These are phyloP conservation scores for Auriculariales sp. DNA, from an alignment of 768 basidiomycete species.

Conservation along the genomic window DNA sequence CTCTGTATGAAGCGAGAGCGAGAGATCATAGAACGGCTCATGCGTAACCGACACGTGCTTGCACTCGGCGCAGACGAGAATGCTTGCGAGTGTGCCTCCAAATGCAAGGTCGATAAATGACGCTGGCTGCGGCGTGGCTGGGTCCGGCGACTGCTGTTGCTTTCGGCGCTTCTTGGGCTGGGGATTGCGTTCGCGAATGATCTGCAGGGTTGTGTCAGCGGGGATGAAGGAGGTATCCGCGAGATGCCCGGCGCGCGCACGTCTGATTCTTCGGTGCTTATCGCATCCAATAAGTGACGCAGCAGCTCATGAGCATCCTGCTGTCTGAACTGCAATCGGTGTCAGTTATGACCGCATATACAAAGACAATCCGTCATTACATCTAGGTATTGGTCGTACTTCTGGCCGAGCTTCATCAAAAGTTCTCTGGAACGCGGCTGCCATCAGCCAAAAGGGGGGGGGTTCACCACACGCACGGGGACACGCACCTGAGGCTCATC, in stretches of 20 bases:
- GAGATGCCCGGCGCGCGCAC: slow-evolving; percentile 25
- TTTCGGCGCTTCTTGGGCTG: slow-evolving; percentile 14
- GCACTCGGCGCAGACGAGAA: slow-evolving; percentile 89
- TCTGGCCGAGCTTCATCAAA: slow-evolving; percentile 53
- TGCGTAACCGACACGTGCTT: slow-evolving; percentile 65
- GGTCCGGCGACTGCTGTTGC: not conserved
- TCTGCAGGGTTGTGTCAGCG: slow-evolving; percentile 23
- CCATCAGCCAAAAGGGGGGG: not conserved
- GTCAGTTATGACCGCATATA: not conserved
- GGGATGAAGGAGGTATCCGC: no score
- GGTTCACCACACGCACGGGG: not conserved
- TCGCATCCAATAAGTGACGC: slow-evolving; percentile 75
- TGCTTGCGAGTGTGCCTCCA: slow-evolving; percentile 74
- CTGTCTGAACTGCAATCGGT: slow-evolving; percentile 46
- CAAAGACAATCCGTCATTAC: slow-evolving; percentile 8
- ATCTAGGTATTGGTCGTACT: slow-evolving; percentile 90
- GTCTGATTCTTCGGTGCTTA: slow-evolving; percentile 91
- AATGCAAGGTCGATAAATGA: slow-evolving; percentile 86
- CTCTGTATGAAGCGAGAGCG: slow-evolving; percentile 74
- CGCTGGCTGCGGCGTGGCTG: slow-evolving; percentile 20
- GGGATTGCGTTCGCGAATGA: slow-evolving; percentile 63
- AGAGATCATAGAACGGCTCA: slow-evolving; percentile 91
- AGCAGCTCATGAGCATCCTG: slow-evolving; percentile 94
- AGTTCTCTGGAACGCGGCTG: slow-evolving; percentile 30
- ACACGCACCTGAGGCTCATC: not conserved